phyloP scores from a whole-genome alignment of 2,329 filamentous ascomycete species.

The Alternaria hordeiaustralica region DNA sequence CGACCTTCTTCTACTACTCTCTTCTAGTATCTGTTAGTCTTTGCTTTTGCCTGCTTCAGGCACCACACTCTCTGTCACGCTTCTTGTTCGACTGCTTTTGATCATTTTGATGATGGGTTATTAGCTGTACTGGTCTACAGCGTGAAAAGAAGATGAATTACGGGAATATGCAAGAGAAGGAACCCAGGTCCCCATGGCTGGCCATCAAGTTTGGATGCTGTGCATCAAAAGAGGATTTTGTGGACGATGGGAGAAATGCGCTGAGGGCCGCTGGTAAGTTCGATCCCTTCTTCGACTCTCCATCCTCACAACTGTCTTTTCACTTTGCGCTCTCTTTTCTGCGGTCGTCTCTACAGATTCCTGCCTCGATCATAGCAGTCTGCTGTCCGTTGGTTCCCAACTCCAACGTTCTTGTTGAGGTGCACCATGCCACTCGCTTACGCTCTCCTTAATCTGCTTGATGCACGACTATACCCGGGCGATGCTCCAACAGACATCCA shows the following conservation, averaged over 20 bases:
- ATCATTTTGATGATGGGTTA: conserved; percentile 21
- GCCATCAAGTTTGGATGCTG: conserved; percentile 49
- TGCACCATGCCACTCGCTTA: conserved; percentile 25
- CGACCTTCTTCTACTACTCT: conserved; percentile 7
- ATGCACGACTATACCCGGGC: conserved; percentile 20
- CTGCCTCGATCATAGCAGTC: neutral
- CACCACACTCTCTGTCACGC: conserved; percentile 7
- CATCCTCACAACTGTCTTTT: neutral
- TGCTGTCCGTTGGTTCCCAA: neutral
- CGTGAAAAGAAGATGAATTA: conserved; percentile 25
- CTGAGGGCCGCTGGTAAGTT: conserved; percentile 39
- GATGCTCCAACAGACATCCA: conserved; percentile 9
- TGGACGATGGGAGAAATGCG: conserved; percentile 29
- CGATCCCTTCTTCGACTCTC: conserved; percentile 10
- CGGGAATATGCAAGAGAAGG: conserved; percentile 22
- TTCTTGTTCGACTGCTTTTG: conserved; percentile 6
- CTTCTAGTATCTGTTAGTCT: conserved; percentile 9
- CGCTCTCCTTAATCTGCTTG: conserved; percentile 33
- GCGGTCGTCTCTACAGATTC: neutral
- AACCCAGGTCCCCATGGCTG: conserved; percentile 38
- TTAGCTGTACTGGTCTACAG: conserved; percentile 40
- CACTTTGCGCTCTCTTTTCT: neutral
- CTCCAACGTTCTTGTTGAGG: conserved; percentile 24
- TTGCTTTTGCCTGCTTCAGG: conserved; percentile 15
- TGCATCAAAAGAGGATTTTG: conserved; percentile 41